Base-by-base conservation (phyloP, 176 grass and related monocot genomes). In the Poa annua region DNA sequence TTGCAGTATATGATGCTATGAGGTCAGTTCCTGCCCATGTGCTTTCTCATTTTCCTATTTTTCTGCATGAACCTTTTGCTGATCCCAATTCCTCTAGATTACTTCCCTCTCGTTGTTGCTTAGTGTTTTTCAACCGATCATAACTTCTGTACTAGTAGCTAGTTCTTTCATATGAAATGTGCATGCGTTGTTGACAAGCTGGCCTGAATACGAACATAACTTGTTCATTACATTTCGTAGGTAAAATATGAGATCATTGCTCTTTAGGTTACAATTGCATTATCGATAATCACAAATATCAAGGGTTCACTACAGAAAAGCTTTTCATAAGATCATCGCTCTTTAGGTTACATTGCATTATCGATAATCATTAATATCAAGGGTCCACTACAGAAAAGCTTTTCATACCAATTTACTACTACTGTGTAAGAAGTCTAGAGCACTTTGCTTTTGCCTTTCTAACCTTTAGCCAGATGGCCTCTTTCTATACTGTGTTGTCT, bases 1-100 rank as follows among this genome's bases (percentile, higher is more conserved):
- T 95, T 89, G 90, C 95, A 78, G 77, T 98, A 54, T 98, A 98
- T 68, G 95, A 98, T 79, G 81, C 92, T 78, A 93, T 97, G 95
- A 94, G 95, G 95, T 97, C 34, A 76, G 55, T 33, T 79, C 75
- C 50, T 71, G 49, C 78, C 66, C 70, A 34, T 49, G 62, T 80
- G 42, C 20, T 52, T 77, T 25, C 61, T 48, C 68, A 16, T 29
- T 77, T 22, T 53, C 54, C 15, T 39, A 3, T 48, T 78, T 70
- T 25, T 12, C 59, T 6, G 4, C 73, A 52, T 52, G 42, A 26
- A 63, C 0, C 33, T 71, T 16, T 60, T 76, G 0, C 12, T 75
- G 13, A 14, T 69, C 36, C 68, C 78, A 51, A 17, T 26, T 66
- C 45, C 11, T 67, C 41, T 59, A 29, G 45, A 76, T 65, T 24